Conservation (phyloP, 176 grass and related monocot species). For the Rhynchospora tenuis region DNA sequence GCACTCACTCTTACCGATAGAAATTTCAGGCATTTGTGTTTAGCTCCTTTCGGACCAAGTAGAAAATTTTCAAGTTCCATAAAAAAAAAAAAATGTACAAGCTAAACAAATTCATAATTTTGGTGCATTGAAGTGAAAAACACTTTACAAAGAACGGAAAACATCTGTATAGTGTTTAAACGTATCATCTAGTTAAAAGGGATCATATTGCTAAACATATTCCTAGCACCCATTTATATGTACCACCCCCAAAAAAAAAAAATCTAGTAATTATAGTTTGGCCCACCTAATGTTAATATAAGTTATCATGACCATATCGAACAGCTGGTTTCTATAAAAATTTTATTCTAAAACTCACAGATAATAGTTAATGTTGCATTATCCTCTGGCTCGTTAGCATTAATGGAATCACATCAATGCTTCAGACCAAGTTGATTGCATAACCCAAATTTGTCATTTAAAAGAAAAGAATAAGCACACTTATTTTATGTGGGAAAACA, state of each 20-base stretch:
- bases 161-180: neutral
- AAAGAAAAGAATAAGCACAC: no score
- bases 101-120: neutral
- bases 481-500: no score
- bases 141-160: neutral
- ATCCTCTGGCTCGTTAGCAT: neutral
- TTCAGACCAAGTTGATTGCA: neutral
- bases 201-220: neutral
- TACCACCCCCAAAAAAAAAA: neutral
- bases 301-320: neutral
- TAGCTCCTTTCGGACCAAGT: neutral
- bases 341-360: neutral
- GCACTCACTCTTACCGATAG: neutral
- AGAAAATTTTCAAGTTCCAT: neutral
- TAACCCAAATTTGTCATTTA: no score
- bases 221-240: neutral
- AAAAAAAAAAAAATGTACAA: neutral
- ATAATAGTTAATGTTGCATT: neutral
- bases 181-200: neutral
- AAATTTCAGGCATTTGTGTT: neutral
- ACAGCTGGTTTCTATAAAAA: neutral
- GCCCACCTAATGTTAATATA: neutral
- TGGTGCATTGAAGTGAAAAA: neutral
- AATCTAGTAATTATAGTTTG: neutral
- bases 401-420: neutral